phyloP scores from a whole-genome alignment of 2,329 filamentous ascomycete genomes.

The Colletotrichum destructivum region DNA sequence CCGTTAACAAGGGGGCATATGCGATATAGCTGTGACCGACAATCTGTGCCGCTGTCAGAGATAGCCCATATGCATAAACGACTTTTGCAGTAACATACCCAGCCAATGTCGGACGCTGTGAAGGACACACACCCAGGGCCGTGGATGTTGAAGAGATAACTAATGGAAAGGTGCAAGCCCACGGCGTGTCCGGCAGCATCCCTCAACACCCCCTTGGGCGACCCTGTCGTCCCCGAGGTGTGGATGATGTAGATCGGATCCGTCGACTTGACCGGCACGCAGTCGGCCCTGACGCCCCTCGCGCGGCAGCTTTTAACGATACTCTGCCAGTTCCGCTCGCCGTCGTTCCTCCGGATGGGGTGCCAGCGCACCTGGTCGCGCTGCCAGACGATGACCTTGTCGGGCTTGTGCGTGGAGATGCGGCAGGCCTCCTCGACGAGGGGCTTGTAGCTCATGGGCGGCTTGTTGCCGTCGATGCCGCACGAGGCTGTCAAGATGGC shows the following conservation, averaged over 20 bases:
- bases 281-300: constrained; percentile 77
- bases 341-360: constrained; percentile 73
- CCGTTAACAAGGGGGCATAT: constrained; percentile 88
- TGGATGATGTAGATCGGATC: constrained; percentile 94
- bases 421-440: constrained; percentile 82
- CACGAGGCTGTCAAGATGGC: constrained; percentile 91
- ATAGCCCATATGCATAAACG: neutral
- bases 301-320: constrained; percentile 79
- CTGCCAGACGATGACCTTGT: constrained; percentile 86
- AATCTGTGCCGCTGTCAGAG: constrained; percentile 10
- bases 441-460: constrained; percentile 81
- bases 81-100: constrained; percentile 65
- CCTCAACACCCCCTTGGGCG: constrained; percentile 86
- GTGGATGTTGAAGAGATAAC: constrained; percentile 85
- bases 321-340: constrained; percentile 85
- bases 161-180: constrained; percentile 84
- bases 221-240: constrained; percentile 86
- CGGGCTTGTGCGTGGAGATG: constrained; percentile 79
- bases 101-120: constrained; percentile 89
- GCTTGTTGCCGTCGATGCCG: constrained; percentile 89
- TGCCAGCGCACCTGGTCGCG: constrained; percentile 83
- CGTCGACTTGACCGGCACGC: constrained; percentile 83
- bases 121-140: constrained; percentile 84
- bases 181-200: constrained; percentile 91
- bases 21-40: constrained; percentile 86